phyloP scores from a whole-genome alignment of 176 grass and related monocot species.

The Areca catechu region DNA sequence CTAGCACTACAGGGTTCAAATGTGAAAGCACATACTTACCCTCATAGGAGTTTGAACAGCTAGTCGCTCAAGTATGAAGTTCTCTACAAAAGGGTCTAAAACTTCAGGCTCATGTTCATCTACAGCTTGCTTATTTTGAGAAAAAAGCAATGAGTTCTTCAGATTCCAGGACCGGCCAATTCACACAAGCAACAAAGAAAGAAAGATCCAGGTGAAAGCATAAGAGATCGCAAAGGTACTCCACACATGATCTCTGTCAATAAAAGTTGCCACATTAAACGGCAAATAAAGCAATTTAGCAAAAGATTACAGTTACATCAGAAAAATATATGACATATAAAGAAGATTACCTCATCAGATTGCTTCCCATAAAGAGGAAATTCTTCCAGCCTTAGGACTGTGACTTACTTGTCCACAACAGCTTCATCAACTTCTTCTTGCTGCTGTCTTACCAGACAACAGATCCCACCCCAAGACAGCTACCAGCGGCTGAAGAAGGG shows the following conservation, averaged over 20 bases:
- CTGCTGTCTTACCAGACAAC: constrained; percentile 70
- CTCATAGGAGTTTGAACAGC: constrained; percentile 86
- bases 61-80: constrained; percentile 85
- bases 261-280: constrained; percentile 16
- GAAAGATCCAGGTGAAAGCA: constrained; percentile 94
- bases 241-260: constrained; percentile 68
- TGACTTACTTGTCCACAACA: constrained; percentile 96
- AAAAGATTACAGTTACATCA: constrained; percentile 13
- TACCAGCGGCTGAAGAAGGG: constrained; percentile 84
- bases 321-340: background rate
- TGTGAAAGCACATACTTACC: constrained; percentile 22
- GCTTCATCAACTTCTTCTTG: constrained; percentile 64
- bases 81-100: constrained; percentile 87
- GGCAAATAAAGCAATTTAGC: background rate
- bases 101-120: constrained; percentile 36
- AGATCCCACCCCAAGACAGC: constrained; percentile 95
- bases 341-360: constrained; percentile 50
- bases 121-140: constrained; percentile 44
- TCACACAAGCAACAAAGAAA: constrained; percentile 74
- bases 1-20: background rate
- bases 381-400: constrained; percentile 63
- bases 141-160: constrained; percentile 62
- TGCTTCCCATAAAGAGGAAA: constrained; percentile 57
- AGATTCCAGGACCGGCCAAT: constrained; percentile 59
- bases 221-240: constrained; percentile 85